Evolutionary conservation across 768 basidiomycete genomes (phyloP).

Genomic region (Tricholoma saponaceum): DNA sequence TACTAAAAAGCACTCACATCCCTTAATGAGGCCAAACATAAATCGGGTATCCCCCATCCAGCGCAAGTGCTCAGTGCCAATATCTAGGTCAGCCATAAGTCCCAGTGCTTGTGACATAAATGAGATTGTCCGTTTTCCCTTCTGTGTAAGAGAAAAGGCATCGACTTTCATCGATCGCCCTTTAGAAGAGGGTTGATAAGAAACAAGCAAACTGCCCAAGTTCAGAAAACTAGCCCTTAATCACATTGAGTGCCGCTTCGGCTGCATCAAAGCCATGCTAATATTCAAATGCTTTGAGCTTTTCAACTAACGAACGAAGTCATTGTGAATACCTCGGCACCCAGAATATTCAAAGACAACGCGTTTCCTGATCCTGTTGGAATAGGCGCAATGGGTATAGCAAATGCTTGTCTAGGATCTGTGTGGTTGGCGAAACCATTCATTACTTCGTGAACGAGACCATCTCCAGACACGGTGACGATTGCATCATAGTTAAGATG

Average conservation of each 20-base stretch:
- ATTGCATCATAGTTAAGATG: slow-evolving; percentile 66
- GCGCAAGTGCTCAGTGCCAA: slow-evolving; percentile 78
- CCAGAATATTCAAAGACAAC: slow-evolving; percentile 67
- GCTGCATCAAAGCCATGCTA: slow-evolving; percentile 70
- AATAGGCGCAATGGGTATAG: slow-evolving; percentile 70
- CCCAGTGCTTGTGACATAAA: slow-evolving; percentile 85
- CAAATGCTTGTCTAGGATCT: slow-evolving; percentile 56
- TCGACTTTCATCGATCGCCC: slow-evolving; percentile 75
- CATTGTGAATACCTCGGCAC: slow-evolving; percentile 46
- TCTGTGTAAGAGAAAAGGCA: slow-evolving; percentile 72
- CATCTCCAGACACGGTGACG: slow-evolving; percentile 78
- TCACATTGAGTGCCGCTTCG: slow-evolving; percentile 68
- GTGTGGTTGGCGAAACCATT: slow-evolving; percentile 76
- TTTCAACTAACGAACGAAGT: background rate
- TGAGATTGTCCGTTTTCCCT: slow-evolving; percentile 57
- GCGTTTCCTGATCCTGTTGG: slow-evolving; percentile 85
- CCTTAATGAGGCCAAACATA: slow-evolving; percentile 64
- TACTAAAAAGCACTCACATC: slow-evolving; percentile 39
- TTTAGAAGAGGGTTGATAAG: slow-evolving; percentile 21
- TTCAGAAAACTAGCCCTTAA: slow-evolving; percentile 57
- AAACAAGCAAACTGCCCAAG: background rate
- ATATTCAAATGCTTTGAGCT: background rate
- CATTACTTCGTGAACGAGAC: slow-evolving; percentile 76
- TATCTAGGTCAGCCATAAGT: slow-evolving; percentile 81
- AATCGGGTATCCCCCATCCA: slow-evolving; percentile 89